Conservation (phyloP, 192 early-diverging fungal species). For the Jimgerdemannia lactiflua region DNA sequence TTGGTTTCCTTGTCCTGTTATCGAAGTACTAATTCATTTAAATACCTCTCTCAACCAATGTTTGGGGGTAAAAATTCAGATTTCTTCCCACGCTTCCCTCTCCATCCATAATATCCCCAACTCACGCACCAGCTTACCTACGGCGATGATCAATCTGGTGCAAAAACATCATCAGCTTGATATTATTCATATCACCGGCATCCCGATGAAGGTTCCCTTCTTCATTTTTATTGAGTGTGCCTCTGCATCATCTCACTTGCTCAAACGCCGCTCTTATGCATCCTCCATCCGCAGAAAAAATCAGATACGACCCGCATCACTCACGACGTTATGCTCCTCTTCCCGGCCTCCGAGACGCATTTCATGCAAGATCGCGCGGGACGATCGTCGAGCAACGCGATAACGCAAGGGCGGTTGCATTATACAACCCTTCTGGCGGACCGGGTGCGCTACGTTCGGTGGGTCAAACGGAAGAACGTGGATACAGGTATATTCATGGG, state of each 20-base stretch:
- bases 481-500: neutral
- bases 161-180: slow-evolving; percentile 13
- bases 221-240: too few relatives aligned
- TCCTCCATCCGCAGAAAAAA: neutral
- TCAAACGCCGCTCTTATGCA: neutral
- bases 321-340: neutral
- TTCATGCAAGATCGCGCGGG: neutral
- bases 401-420: neutral
- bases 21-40: too few relatives aligned
- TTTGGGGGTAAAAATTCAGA: neutral
- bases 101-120: slow-evolving; percentile 17
- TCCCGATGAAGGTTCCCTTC: slow-evolving; percentile 23
- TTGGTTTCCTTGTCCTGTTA: too few relatives aligned
- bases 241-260: neutral
- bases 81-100: slow-evolving; percentile 3
- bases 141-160: slow-evolving; percentile 17
- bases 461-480: neutral
- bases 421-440: neutral
- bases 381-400: neutral
- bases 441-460: neutral
- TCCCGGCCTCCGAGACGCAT: neutral
- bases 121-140: neutral
- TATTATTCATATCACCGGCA: slow-evolving; percentile 8
- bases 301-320: neutral
- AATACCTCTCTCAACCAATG: too few relatives aligned